Evolutionary conservation across 2,329 filamentous ascomycete genomes (phyloP).

Genomic region (Penicillium sp.): DNA sequence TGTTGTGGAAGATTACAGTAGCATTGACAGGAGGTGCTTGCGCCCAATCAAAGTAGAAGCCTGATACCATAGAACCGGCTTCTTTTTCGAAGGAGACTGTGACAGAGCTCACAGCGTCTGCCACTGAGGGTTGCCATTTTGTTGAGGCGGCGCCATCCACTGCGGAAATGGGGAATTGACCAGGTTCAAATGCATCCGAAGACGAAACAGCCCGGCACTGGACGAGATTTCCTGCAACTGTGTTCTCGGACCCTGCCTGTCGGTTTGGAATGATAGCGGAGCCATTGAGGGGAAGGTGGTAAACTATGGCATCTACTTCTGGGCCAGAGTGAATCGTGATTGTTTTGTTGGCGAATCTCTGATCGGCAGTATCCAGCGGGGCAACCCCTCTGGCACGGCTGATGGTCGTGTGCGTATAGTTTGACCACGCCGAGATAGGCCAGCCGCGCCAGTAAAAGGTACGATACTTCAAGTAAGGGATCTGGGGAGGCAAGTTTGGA

Average conservation of each 20-base stretch:
- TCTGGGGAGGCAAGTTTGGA: slow-evolving; percentile 65
- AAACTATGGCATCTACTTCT: slow-evolving; percentile 42
- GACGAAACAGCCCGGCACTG: slow-evolving; percentile 62
- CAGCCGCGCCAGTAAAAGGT: slow-evolving; percentile 67
- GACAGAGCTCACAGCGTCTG: slow-evolving; percentile 54
- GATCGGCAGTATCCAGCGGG: slow-evolving; percentile 54
- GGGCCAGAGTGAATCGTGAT: slow-evolving; percentile 61
- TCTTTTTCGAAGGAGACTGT: slow-evolving; percentile 54
- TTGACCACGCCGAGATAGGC: slow-evolving; percentile 61
- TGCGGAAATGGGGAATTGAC: slow-evolving; percentile 67
- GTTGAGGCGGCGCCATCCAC: slow-evolving; percentile 66
- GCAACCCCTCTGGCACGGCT: slow-evolving; percentile 49
- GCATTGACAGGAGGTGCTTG: slow-evolving; percentile 55
- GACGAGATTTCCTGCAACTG: slow-evolving; percentile 59
- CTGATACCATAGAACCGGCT: slow-evolving; percentile 33
- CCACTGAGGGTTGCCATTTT: slow-evolving; percentile 61
- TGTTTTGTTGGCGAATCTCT: slow-evolving; percentile 51
- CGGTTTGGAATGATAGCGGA: slow-evolving; percentile 60
- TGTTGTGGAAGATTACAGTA: slow-evolving; percentile 56
- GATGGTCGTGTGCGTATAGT: slow-evolving; percentile 64
- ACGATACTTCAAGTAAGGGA: slow-evolving; percentile 59
- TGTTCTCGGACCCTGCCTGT: slow-evolving; percentile 54
- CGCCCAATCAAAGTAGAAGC: slow-evolving; percentile 62
- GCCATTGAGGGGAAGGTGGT: slow-evolving; percentile 51
- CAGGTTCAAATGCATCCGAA: slow-evolving; percentile 52